Conservation (phyloP, 139 green algal species). For the Asterochloris sp. region DNA sequence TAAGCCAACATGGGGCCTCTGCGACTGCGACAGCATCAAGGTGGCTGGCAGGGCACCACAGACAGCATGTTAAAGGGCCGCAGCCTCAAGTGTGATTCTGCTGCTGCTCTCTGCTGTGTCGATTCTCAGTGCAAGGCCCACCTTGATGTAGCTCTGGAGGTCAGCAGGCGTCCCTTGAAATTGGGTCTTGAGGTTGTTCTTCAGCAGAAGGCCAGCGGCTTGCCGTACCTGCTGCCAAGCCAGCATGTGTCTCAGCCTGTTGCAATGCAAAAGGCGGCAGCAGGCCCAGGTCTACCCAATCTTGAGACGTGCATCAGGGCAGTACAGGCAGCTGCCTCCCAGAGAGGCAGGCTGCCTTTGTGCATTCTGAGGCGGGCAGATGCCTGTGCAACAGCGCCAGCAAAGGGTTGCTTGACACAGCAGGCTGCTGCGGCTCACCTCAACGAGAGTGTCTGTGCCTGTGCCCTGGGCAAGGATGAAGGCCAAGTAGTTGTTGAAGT, state of each 20-base stretch:
- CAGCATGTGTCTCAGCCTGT: background rate
- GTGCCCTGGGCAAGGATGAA: conserved; percentile 74
- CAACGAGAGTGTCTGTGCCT: conserved; percentile 41
- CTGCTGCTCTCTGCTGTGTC: no score
- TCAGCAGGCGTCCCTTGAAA: conserved; percentile 46
- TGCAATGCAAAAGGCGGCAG: background rate
- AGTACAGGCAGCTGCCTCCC: no score
- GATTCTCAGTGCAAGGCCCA: conserved; percentile 12
- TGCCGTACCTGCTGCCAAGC: conserved; percentile 74
- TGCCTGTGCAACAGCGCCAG: no score
- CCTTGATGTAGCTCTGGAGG: conserved; percentile 78
- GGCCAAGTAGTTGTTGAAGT: conserved; percentile 96
- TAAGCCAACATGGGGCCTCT: no score
- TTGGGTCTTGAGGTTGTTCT: conserved; percentile 88
- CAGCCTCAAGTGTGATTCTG: no score
- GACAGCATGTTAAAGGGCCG: no score
- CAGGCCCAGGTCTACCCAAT: no score
- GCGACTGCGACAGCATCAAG: no score
- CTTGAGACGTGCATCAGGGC: no score
- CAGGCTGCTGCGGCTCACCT: conserved; percentile 50
- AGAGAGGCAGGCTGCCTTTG: no score
- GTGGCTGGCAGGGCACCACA: no score
- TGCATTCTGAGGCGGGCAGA: no score
- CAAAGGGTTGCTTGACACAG: background rate
- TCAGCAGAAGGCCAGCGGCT: conserved; percentile 88